A percentile compares a stretch with the other conserved stretches of the same genome.
Evolutionary conservation across 305 asterid species (phyloP).

Genomic region (Withania somnifera): DNA sequence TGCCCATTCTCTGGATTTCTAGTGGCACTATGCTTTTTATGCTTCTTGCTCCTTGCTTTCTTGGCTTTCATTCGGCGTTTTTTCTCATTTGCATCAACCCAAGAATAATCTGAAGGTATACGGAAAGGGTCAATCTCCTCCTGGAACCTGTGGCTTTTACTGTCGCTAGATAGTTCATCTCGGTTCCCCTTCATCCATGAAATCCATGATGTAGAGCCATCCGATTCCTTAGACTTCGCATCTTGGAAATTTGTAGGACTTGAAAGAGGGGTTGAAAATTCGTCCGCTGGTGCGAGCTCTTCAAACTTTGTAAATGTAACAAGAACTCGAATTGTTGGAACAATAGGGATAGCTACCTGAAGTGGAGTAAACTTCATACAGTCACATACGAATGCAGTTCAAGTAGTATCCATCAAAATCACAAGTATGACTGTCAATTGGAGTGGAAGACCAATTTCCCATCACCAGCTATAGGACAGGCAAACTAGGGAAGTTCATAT

Average conservation of each 20-base stretch:
- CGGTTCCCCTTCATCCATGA: slow-evolving; percentile 94
- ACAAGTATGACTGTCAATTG: background rate
- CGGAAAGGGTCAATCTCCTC: slow-evolving; percentile 87
- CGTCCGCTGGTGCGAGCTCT: slow-evolving; percentile 4
- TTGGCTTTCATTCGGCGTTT: slow-evolving; percentile 79
- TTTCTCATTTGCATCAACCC: slow-evolving; percentile 95
- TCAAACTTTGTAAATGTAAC: slow-evolving; percentile 14
- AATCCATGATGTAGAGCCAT: slow-evolving; percentile 76
- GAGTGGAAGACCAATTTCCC: background rate
- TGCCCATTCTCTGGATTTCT: slow-evolving; percentile 41
- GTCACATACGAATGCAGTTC: background rate
- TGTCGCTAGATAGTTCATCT: slow-evolving; percentile 64
- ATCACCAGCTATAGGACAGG: background rate
- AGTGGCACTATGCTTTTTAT: slow-evolving; percentile 41
- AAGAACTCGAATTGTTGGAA: slow-evolving; percentile 5
- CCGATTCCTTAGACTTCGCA: slow-evolving; percentile 53
- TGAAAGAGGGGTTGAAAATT: slow-evolving; percentile 10
- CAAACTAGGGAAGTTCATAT: background rate
- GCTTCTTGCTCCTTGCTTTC: slow-evolving; percentile 78
- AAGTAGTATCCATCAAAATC: background rate
- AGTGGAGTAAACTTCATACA: background rate
- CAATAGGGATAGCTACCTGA: slow-evolving; percentile 9
- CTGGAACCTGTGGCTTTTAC: slow-evolving; percentile 62
- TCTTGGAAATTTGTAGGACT: slow-evolving; percentile 49
- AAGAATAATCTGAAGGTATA: slow-evolving; percentile 74